Evolutionary conservation across 2,329 filamentous ascomycete species (phyloP), one percentile per base, ranked within the genome.

Genomic region (Aureobasidium sp.): DNA sequence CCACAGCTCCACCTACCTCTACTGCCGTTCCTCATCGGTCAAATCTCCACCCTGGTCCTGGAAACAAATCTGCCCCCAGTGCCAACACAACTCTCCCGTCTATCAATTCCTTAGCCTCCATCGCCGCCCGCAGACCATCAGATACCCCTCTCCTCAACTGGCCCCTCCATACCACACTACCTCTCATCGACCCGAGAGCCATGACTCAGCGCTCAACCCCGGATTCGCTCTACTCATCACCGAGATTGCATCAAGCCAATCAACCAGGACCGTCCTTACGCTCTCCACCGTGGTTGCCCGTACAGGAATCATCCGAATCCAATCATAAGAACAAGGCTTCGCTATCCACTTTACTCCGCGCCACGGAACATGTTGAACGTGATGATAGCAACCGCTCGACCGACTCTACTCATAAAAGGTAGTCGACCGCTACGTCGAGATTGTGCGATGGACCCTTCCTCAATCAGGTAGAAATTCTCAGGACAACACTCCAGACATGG

Each of bases 131-230:
- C 15, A 62, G 53, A 16, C 11, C 45, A 2, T 10, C 31, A 20
- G 47, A 51, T 23, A 62, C 40, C 4, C 50, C 60, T 43, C 40
- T 64, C 10, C 40, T 64, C n/a, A 64, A 64, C 23, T 64, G 60
- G 60, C 60, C 60, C 13, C n/a, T 64, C n/a, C 60, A 64, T 8
- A 64, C 60, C 60, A 64, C 50, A 9, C 40, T 64, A n/a, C 60
- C 60, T 9, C 60, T 48, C n/a, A 43, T 55, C 29, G 60, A 55
- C 8, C 48, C 50, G 3, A 64, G 31, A n/a, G 50, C 25, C 36
- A 53, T 53, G 25, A 16, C 27, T 5, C 47, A 43, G 3, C 45
- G 25, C 45, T 23, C 38, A 10, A 20, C 40, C 5, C 31, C 38
- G 3, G 13, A 16, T 23, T 36, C 48, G 5, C 11, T 38, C 8